phyloP scores from a whole-genome alignment of 2,329 filamentous ascomycete species.

The Triangularia verruculosa region DNA sequence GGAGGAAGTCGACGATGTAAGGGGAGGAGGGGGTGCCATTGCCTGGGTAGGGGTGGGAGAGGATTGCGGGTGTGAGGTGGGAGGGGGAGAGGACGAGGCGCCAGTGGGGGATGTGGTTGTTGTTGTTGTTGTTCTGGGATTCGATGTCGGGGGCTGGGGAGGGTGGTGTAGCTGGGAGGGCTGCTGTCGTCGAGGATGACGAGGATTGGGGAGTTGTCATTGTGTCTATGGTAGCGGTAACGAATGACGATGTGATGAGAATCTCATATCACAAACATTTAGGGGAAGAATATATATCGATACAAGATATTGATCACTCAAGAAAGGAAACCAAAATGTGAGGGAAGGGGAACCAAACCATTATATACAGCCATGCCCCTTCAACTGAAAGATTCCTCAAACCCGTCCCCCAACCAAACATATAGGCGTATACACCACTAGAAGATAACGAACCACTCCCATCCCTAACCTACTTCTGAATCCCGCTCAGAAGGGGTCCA shows the following conservation, averaged over 20 bases:
- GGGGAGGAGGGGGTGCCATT: constrained; percentile 65
- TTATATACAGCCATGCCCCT: neutral
- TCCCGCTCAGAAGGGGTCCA: neutral
- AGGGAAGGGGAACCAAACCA: neutral
- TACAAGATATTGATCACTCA: too few species aligned
- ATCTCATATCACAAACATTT: neutral
- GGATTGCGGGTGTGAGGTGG: constrained; percentile 54
- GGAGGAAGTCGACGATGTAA: constrained; percentile 65
- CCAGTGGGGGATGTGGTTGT: constrained; percentile 44
- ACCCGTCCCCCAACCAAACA: neutral
- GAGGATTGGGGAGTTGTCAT: constrained; percentile 1
- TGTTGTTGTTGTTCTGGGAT: constrained; percentile 9
- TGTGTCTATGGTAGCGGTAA: neutral
- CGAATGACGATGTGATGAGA: neutral
- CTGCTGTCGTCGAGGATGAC: neutral
- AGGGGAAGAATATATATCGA: neutral
- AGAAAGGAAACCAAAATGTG: too few species aligned
- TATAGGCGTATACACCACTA: too few species aligned
- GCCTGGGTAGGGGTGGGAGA: constrained; percentile 55
- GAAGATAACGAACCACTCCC: neutral
- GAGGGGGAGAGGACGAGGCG: constrained; percentile 55
- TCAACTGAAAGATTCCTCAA: neutral
- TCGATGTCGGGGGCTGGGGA: constrained; percentile 10
- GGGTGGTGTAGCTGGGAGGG: neutral
- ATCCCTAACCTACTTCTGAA: neutral